Conservation (phyloP, 2,329 filamentous ascomycete species). For the Incumbomyces lentus region DNA sequence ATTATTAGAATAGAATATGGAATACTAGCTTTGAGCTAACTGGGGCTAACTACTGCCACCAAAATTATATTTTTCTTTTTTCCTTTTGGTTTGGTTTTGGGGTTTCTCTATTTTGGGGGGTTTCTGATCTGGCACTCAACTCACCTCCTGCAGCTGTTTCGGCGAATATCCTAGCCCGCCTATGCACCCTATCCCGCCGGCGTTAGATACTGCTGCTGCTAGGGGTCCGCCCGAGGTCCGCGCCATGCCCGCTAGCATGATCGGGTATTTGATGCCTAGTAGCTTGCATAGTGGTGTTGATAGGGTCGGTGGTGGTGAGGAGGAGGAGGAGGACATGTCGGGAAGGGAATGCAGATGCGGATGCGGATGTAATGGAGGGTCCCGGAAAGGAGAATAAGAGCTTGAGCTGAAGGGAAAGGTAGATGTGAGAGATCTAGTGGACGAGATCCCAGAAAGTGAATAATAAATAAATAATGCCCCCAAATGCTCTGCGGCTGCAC, state of each 20-base stretch:
- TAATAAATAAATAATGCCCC: no score
- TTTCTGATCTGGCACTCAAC: no score
- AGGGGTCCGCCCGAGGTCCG: conserved; percentile 67
- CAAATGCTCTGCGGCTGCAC: no score
- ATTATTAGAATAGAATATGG: no score
- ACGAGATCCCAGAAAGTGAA: not conserved
- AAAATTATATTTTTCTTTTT: no score
- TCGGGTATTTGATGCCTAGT: conserved; percentile 74
- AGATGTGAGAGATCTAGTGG: not conserved
- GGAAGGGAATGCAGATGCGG: not conserved
- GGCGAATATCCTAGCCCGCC: conserved; percentile 59
- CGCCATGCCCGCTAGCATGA: conserved; percentile 91
- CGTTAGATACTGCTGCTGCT: conserved; percentile 79
- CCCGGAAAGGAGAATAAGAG: not conserved
- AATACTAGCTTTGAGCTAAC: no score
- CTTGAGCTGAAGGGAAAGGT: not conserved
- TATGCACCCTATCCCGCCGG: conserved; percentile 63
- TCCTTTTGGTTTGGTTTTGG: no score
- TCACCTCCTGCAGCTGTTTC: conserved; percentile 54
- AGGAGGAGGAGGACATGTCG: conserved; percentile 22
- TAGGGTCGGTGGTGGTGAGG: conserved; percentile 44
- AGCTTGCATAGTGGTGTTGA: conserved; percentile 69
- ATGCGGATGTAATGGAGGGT: no score
- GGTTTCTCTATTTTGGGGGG: no score
- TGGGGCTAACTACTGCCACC: no score